Evolutionary conservation across 2,329 filamentous ascomycete genomes (phyloP).

Genomic region (Zalaria sp.): DNA sequence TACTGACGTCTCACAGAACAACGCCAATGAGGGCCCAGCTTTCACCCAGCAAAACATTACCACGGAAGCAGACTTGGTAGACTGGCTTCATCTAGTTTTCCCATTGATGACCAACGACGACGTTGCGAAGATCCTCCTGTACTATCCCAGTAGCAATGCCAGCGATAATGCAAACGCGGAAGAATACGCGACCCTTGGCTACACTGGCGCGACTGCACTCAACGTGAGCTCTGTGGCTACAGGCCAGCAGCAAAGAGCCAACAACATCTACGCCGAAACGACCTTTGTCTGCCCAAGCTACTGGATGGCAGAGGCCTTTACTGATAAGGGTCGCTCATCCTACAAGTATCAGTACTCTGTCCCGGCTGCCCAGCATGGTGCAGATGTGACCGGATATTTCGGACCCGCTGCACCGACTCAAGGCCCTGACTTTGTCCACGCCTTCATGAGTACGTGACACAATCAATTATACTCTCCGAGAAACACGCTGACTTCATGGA

Average conservation of each 20-base stretch:
- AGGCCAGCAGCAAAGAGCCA: conserved; percentile 39
- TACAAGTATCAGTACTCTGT: conserved; percentile 36
- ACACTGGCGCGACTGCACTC: conserved; percentile 29
- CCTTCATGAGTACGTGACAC: conserved; percentile 3
- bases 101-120: conserved; percentile 23
- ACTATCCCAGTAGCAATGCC: conserved; percentile 18
- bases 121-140: conserved; percentile 20
- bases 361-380: conserved; percentile 23
- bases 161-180: conserved; percentile 8
- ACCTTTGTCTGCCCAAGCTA: conserved; percentile 42
- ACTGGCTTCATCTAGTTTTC: conserved; percentile 24
- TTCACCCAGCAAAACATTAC: conserved; percentile 31
- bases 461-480: background rate
- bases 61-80: conserved; percentile 22
- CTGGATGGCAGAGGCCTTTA: conserved; percentile 37
- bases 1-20: conserved; percentile 17
- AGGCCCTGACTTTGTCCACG: conserved; percentile 1
- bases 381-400: conserved; percentile 17
- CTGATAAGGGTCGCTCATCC: conserved; percentile 8
- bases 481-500: background rate
- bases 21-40: conserved; percentile 33
- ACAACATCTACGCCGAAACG: conserved; percentile 40
- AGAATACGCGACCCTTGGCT: conserved; percentile 15
- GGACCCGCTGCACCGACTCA: conserved; percentile 2
- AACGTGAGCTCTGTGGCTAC: conserved; percentile 33